phyloP scores from a whole-genome alignment of 83 land plant genomes.

The Thuja plicata region DNA sequence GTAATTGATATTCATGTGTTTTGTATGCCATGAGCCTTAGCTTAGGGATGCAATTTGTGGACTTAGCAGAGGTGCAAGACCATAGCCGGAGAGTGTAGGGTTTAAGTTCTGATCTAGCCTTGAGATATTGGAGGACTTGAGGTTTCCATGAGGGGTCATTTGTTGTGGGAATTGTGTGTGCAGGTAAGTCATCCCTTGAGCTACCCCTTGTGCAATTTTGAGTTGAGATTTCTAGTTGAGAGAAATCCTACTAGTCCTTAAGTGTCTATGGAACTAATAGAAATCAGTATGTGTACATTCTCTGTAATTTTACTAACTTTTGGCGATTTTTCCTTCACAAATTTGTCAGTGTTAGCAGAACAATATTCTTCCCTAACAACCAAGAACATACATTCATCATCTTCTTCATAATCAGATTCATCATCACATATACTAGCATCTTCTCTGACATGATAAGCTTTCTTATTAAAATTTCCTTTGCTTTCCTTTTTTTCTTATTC shows the following conservation, averaged over 20 bases:
- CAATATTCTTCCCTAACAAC: too few relatives aligned
- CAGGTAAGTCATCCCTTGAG: constrained; percentile 27
- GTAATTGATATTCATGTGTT: neutral
- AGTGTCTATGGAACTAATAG: neutral
- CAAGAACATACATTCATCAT: too few relatives aligned
- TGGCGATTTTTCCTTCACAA: too few relatives aligned
- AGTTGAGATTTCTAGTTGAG: constrained; percentile 33
- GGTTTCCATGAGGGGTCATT: constrained; percentile 43
- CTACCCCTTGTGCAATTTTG: constrained; percentile 31
- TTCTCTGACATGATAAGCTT: too few relatives aligned
- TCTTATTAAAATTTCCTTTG: too few relatives aligned
- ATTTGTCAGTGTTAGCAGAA: too few relatives aligned
- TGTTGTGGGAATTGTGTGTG: constrained; percentile 23
- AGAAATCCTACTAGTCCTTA: constrained; percentile 23
- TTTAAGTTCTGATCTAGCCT: constrained; percentile 12
- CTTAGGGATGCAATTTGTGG: neutral
- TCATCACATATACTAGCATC: too few relatives aligned
- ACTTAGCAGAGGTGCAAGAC: constrained; percentile 31
- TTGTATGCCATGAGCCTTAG: constrained; percentile 11
- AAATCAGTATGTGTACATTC: too few relatives aligned
- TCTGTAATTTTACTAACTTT: too few relatives aligned
- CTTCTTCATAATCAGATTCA: too few relatives aligned
- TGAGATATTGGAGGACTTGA: constrained; percentile 50
- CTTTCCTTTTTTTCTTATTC: too few relatives aligned
- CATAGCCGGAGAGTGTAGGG: constrained; percentile 31